These are phyloP conservation scores for Melocanna baccifera DNA, from an alignment of 176 grass and related monocot species.

Conservation along the genomic window DNA sequence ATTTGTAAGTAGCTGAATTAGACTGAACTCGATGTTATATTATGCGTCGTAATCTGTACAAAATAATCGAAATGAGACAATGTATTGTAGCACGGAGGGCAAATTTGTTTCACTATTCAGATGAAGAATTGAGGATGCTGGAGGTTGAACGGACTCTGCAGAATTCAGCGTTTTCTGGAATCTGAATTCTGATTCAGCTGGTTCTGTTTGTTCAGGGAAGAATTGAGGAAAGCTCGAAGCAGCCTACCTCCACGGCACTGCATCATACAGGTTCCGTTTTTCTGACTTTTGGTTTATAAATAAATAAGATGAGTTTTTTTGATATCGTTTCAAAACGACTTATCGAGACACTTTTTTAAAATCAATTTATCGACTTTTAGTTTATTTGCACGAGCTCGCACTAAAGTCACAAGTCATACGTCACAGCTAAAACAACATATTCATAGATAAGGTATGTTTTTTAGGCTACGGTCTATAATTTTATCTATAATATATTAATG, in stretches of 20 bases:
- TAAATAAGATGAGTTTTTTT: too few relatives aligned
- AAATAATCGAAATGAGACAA: slow-evolving; percentile 7
- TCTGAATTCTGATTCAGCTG: not conserved
- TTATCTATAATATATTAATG: too few relatives aligned
- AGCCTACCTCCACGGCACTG: not conserved
- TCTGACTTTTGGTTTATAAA: too few relatives aligned
- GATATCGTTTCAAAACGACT: too few relatives aligned
- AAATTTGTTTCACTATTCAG: not conserved
- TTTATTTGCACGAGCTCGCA: rapidly evolving
- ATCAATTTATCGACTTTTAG: too few relatives aligned
- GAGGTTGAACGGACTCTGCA: not conserved
- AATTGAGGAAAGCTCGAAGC: not conserved
- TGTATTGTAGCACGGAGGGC: not conserved
- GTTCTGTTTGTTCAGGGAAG: not conserved
- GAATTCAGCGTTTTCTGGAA: too few relatives aligned
- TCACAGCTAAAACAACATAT: too few relatives aligned
- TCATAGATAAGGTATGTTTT: too few relatives aligned
- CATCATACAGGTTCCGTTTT: too few relatives aligned
- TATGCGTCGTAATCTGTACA: not conserved
- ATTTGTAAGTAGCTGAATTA: slow-evolving; percentile 19
- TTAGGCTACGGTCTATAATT: too few relatives aligned
- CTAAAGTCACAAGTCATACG: too few relatives aligned
- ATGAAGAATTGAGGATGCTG: not conserved
- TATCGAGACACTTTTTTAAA: too few relatives aligned
- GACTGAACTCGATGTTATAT: not conserved